Evolutionary conservation across 495 filamentous ascomycete genomes (phyloP).

Genomic region (Daldinia bambusicola): DNA sequence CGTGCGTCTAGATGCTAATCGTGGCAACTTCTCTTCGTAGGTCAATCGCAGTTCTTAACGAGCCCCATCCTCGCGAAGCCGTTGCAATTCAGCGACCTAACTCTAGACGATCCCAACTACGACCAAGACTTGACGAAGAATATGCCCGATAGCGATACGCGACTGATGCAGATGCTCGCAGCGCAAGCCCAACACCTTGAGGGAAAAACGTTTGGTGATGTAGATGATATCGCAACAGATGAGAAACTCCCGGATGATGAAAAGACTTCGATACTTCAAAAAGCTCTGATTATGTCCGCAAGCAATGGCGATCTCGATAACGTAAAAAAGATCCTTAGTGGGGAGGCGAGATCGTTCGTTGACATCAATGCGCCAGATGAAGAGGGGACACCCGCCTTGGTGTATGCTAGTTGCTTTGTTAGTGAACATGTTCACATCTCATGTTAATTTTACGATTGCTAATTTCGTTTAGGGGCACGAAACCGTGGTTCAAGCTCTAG

Average conservation of each 20-base stretch:
- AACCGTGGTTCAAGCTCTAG: constrained; percentile 82
- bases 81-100: constrained; percentile 80
- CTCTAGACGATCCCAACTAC: constrained; percentile 78
- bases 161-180: constrained; percentile 95
- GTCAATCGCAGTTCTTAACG: constrained; percentile 93
- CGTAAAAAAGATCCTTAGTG: constrained; percentile 77
- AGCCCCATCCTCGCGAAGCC: constrained; percentile 85
- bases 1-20: constrained; percentile 33
- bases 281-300: constrained; percentile 91
- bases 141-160: constrained; percentile 81
- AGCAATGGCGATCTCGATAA: constrained; percentile 94
- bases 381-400: constrained; percentile 92
- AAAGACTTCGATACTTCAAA: constrained; percentile 84
- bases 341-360: constrained; percentile 78
- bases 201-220: constrained; percentile 75
- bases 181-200: constrained; percentile 88
- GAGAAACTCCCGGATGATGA: constrained; percentile 77
- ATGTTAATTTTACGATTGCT: constrained; percentile 5
- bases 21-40: constrained; percentile 58
- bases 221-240: constrained; percentile 78
- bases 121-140: constrained; percentile 68
- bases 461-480: constrained; percentile 77
- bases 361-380: constrained; percentile 93
- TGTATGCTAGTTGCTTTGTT: constrained; percentile 99
- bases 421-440: constrained; percentile 52